Base-by-base conservation (phyloP, 306 rosid genomes). In the Quercus gilva region DNA sequence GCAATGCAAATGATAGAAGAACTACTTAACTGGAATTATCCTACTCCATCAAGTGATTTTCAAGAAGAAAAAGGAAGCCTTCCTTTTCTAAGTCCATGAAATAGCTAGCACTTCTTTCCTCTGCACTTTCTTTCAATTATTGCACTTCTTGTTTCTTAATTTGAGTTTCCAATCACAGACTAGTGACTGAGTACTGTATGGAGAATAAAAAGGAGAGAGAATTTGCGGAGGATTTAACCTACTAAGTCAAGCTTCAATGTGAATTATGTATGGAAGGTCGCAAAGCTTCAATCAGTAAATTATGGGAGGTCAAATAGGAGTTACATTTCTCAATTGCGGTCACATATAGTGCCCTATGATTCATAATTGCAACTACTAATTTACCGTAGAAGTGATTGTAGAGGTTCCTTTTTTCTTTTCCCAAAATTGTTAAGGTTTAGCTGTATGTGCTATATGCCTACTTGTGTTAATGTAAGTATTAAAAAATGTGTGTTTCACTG, bases 1-100 rank as follows among this genome's bases (percentile, higher is more conserved):
- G 92, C 98, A 67, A 82, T 90, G 89, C 99, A 96, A 82, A 96
- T 96, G 99, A 90, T 96, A 73, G 99, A 96, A 59, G 99, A 96
- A 81, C 80, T 96, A 11, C 98, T 96, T 41, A 91, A 88, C 79
- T 93, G 97, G 98, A 93, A 91, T 76, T 84, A 80, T 74, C 84
- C 87, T 15, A 74, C 81, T 81, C 84, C 64, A 78, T 51, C 90
- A 80, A 77, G 79, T 74, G 71, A 76, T 20, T 7, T 64, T 12
- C 86, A 73, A 31, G 76, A 76, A 72, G 80, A 52, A 57, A 63
- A 60, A 33, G 63, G 79, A 33, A 76, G 31, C 71, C 74, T 76
- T 81, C 84, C 70, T 43, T 69, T 80, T 76, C 81, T 68, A 52
- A 33, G 61, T 81, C 75, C 82, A 71, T 85, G 55, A 59, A 70